Percentiles rank a stretch among this genome's conserved stretches.
Conservation (phyloP, 768 basidiomycete species). For the Sarcomyxa edulis region DNA sequence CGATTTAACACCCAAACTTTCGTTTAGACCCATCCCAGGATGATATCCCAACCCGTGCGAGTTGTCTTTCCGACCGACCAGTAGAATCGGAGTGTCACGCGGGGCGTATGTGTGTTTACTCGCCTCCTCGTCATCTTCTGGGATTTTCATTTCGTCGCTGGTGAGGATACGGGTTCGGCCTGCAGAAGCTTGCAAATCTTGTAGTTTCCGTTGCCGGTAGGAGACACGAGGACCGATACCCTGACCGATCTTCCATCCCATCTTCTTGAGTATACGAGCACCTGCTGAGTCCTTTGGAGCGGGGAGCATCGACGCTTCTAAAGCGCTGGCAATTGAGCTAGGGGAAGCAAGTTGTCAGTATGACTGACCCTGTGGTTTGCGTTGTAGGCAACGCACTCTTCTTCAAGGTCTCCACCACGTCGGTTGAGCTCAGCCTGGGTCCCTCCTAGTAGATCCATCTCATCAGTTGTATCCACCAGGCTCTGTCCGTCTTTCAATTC, state of each 20-base stretch:
- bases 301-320: slow-evolving; percentile 66
- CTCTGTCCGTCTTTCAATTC: slow-evolving; percentile 70
- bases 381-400: slow-evolving; percentile 47
- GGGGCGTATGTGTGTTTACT: slow-evolving; percentile 85
- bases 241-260: slow-evolving; percentile 93
- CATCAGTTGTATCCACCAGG: slow-evolving; percentile 75
- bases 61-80: slow-evolving; percentile 67
- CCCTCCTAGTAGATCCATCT: slow-evolving; percentile 63
- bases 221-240: slow-evolving; percentile 90
- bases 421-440: slow-evolving; percentile 40
- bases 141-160: slow-evolving; percentile 28
- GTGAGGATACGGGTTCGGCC: slow-evolving; percentile 23
- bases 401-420: slow-evolving; percentile 30
- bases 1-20: slow-evolving; percentile 42
- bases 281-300: slow-evolving; percentile 78
- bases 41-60: slow-evolving; percentile 77
- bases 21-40: slow-evolving; percentile 58
- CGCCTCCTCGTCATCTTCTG: slow-evolving; percentile 74
- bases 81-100: slow-evolving; percentile 64
- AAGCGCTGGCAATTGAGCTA: slow-evolving; percentile 59
- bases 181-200: slow-evolving; percentile 50
- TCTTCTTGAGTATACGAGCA: slow-evolving; percentile 82
- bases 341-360: slow-evolving; percentile 2
- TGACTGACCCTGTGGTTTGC: no score
- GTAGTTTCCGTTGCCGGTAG: slow-evolving; percentile 64